Evolutionary conservation across 441 rosid genomes (phyloP), one percentile per base, ranked within the genome.

Genomic region (Populus hybrid): DNA sequence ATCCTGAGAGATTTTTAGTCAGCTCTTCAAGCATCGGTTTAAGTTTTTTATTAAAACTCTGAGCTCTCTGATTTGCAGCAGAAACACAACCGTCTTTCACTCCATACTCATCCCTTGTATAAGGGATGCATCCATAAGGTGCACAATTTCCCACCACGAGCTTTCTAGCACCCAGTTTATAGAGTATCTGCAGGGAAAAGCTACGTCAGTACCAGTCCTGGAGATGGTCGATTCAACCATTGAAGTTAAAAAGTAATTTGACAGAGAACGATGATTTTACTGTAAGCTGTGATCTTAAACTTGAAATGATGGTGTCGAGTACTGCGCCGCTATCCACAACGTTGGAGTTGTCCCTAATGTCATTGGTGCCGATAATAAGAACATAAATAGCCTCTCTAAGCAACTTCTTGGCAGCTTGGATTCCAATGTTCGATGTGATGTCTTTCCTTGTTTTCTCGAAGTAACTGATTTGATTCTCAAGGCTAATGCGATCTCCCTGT

Each of bases 91-190:
- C 9, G 19, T 71, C 69, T 66, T 0, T 66, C 16, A 23, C 12
- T 14, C 35, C 57, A 30, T 32, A 3, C 3, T 5, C 8, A 16
- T 79, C 83, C 63, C 82, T 76, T 69, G n/a, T 34, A 28, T 0
- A 79, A 21, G 86, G 86, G 23, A 69, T 76, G 38, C 79, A 81
- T 34, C 84, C 84, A 19, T 74, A 12, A 40, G 70, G 76, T 9
- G 75, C 79, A 6, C 71, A 66, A 71, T 81, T 79, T 7, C 74
- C 72, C 67, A 79, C 83, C 3, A 81, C 53, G n/a, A 84, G 35
- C 66, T 69, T 79, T 74, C 86, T 81, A 2, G 81, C 86, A 10
- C 71, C 81, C 61, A 84, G 50, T 10, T 67, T 21, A 50, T 67
- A 77, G 14, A 84, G 74, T 74, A 75, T 81, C 86, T 84, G 82